Percentiles rank a stretch among this genome's conserved stretches.
These are phyloP conservation scores for Hyphopichia buzzinii DNA, from an alignment of 1,139 yeast species.

Conservation along the genomic window DNA sequence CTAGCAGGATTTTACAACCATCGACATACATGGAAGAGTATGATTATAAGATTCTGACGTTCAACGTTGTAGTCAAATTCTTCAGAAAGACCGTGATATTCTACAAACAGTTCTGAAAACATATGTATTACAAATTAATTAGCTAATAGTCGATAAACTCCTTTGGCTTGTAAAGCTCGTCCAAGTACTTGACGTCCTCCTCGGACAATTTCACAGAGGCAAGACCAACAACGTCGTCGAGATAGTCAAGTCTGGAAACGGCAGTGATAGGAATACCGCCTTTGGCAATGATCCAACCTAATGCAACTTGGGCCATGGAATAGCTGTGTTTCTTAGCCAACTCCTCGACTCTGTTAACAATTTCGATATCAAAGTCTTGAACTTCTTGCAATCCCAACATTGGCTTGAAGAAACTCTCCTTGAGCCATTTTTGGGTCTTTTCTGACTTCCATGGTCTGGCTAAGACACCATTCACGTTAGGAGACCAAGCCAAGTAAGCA, in stretches of 20 bases:
- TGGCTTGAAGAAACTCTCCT: neutral
- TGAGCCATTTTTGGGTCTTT: conserved; percentile 1
- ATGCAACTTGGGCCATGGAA: conserved; percentile 50
- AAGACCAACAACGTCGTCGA: conserved; percentile 51
- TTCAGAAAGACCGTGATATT: too few species aligned
- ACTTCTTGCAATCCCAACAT: neutral
- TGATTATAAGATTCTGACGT: too few species aligned
- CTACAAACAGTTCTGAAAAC: neutral
- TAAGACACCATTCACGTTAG: conserved; percentile 10
- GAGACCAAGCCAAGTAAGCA: conserved; percentile 10
- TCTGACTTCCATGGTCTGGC: conserved; percentile 7
- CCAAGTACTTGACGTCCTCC: conserved; percentile 43
- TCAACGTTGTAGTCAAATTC: too few species aligned
- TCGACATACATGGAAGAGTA: too few species aligned
- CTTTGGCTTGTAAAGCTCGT: conserved; percentile 38
- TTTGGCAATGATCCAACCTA: conserved; percentile 51
- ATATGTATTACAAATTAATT: neutral
- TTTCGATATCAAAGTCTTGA: conserved; percentile 24
- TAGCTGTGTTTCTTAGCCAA: conserved; percentile 39
- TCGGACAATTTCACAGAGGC: conserved; percentile 36
- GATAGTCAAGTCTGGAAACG: conserved; percentile 40
- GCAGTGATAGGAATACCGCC: conserved; percentile 55
- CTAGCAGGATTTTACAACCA: too few species aligned
- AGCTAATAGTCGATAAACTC: neutral
- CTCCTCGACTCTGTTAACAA: conserved; percentile 50